Evolutionary conservation across 805 yeast genomes (phyloP), one percentile per base, ranked within the genome.

Genomic region (Ogataea chonburiensis): DNA sequence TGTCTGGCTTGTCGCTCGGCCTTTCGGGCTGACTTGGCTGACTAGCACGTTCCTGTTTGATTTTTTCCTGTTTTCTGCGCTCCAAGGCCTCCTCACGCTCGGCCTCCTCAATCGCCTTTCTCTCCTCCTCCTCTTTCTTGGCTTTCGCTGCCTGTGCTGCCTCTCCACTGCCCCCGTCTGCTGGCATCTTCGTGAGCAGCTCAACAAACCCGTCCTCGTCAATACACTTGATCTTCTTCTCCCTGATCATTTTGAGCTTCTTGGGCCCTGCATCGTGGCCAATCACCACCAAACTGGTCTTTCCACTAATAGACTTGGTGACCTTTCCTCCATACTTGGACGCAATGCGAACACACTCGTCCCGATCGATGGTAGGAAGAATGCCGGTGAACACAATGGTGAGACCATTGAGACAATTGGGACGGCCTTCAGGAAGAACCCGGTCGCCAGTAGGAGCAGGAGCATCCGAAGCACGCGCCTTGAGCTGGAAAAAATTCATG

Each of bases 181-280:
- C 81, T 0, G 98, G 98, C 93, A 91, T 85, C 5, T 77, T 73
- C 15, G 67, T 52, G 29, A 93, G 68, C 45, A 93, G 67, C 46
- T 79, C 77, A 25, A 85, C 61, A 49, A 93, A 88, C 0, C 98
- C 98, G 8, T 75, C 85, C 60, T 93, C 95, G 52, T 77, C 80
- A 42, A 91, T 81, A 25, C 94, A 87, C 60, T 89, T 89, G 37
- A 86, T 77, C 6, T 75, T 72, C 46, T 80, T 66, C 34, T 77
- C 75, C 50, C 77, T 81, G 47, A 94, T 91, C 53, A 81, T 86
- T 50, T 77, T 76, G 27, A 93, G 77, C 60, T 93, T 93, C n/a
- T 87, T 79, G 2, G 98, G 97, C 0, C 98, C 98, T 2, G 98
- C 98, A 48, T 93, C 97, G 34, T 74, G 87, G 6, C 98, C 98